Evolutionary conservation across 306 rosid species (phyloP).

Genomic region (Cotoneaster glaucophyllus): DNA sequence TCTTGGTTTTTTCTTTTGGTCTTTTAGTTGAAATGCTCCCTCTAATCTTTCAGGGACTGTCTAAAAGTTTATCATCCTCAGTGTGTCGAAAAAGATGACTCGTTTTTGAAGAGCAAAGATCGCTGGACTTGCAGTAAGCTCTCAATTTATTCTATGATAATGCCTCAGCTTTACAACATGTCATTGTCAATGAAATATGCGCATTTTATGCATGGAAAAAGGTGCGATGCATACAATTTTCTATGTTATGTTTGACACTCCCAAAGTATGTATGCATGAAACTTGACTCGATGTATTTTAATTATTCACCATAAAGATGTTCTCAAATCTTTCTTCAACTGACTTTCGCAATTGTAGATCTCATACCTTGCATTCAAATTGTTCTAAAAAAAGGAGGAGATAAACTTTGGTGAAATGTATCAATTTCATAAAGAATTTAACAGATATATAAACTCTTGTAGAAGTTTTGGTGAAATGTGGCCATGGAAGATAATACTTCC

Average conservation of each 20-base stretch:
- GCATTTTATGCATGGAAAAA: not conserved
- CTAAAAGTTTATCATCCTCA: slow-evolving; percentile 58
- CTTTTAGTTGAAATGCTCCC: not conserved
- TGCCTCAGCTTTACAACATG: slow-evolving; percentile 3
- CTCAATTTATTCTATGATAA: not conserved
- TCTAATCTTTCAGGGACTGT: slow-evolving; percentile 46
- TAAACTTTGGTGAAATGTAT: not conserved
- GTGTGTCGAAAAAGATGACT: slow-evolving; percentile 43
- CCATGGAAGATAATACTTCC: not conserved
- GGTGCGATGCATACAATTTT: not conserved
- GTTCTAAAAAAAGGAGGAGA: not conserved
- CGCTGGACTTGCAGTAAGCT: slow-evolving; percentile 59
- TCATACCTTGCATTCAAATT: not conserved
- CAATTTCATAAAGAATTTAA: not conserved
- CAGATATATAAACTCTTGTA: not conserved
- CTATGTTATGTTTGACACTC: not conserved
- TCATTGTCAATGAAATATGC: slow-evolving; percentile 13
- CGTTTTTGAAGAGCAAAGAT: slow-evolving; percentile 28
- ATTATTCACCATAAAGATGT: not conserved
- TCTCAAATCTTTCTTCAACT: not conserved
- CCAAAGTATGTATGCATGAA: not conserved
- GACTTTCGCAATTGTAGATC: not conserved
- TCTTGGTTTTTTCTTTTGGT: not conserved
- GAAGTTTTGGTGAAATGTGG: not conserved
- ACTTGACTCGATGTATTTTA: not conserved